These are phyloP conservation scores for Moricandia moricandioides DNA, from an alignment of 345 rosid species.

Conservation along the genomic window DNA sequence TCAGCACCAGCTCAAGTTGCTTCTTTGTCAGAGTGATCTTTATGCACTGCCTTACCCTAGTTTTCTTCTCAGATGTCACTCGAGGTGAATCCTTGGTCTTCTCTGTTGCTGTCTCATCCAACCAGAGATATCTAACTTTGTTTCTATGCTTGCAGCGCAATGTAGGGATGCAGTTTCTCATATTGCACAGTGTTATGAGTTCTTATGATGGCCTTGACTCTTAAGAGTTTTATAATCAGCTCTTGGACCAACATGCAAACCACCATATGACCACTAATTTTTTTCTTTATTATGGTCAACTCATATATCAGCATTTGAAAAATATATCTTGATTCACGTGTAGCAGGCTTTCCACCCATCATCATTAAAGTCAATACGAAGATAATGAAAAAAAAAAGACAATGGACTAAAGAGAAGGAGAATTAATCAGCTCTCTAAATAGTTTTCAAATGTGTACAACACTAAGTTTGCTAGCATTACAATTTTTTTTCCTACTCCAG, in stretches of 20 bases:
- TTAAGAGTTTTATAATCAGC: slow-evolving; percentile 30
- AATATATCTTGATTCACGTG: slow-evolving; percentile 27
- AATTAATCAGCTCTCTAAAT: not conserved
- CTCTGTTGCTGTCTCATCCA: slow-evolving; percentile 29
- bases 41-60: slow-evolving; percentile 31
- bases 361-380: slow-evolving; percentile 15
- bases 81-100: slow-evolving; percentile 33
- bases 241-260: slow-evolving; percentile 48
- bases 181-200: slow-evolving; percentile 25
- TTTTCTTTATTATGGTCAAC: slow-evolving; percentile 29
- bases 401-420: slow-evolving; percentile 11
- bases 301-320: slow-evolving; percentile 14
- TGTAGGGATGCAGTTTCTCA: slow-evolving; percentile 55
- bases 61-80: slow-evolving; percentile 11
- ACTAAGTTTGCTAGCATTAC: slow-evolving; percentile 30
- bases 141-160: slow-evolving; percentile 26
- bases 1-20: slow-evolving; percentile 45
- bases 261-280: slow-evolving; percentile 38
- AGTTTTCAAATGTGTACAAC: slow-evolving; percentile 34
- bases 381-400: not conserved
- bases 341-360: slow-evolving; percentile 20
- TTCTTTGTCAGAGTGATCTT: slow-evolving; percentile 50
- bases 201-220: not conserved
- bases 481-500: slow-evolving; percentile 38
- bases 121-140: slow-evolving; percentile 37